Evolutionary conservation across 805 yeast species (phyloP).

Genomic region (Saccharomycopsis guyanensis): DNA sequence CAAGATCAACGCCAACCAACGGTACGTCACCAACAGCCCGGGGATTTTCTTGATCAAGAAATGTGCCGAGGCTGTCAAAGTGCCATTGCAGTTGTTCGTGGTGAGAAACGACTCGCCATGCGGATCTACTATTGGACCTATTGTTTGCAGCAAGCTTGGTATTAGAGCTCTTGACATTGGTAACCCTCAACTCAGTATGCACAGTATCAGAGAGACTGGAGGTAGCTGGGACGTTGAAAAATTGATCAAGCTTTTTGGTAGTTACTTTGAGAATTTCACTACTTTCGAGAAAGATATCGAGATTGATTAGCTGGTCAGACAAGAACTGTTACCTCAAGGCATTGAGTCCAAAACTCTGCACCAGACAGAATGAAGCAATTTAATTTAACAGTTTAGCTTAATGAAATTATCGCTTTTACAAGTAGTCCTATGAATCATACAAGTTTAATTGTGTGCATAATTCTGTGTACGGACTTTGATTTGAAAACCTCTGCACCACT

Average conservation of each 20-base stretch:
- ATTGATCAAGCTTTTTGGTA: slow-evolving; percentile 52
- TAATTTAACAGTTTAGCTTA: too few relatives aligned
- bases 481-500: too few relatives aligned
- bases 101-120: slow-evolving; percentile 90
- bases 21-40: slow-evolving; percentile 89
- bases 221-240: slow-evolving; percentile 66
- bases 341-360: slow-evolving; percentile 25
- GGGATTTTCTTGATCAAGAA: slow-evolving; percentile 75
- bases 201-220: slow-evolving; percentile 86
- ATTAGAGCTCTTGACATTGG: slow-evolving; percentile 84
- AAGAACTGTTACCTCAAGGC: not conserved
- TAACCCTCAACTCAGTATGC: slow-evolving; percentile 90
- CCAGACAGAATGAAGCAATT: too few relatives aligned
- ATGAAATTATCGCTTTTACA: too few relatives aligned
- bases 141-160: slow-evolving; percentile 80
- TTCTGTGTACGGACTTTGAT: too few relatives aligned
- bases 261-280: slow-evolving; percentile 47
- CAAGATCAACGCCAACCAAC: slow-evolving; percentile 89
- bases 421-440: too few relatives aligned
- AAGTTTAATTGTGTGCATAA: too few relatives aligned
- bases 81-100: slow-evolving; percentile 91
- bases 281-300: slow-evolving; percentile 35
- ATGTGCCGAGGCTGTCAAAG: slow-evolving; percentile 55
- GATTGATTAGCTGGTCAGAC: too few relatives aligned
- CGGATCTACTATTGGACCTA: slow-evolving; percentile 96